A percentile compares a stretch with the other conserved stretches of the same genome.
phyloP scores from a whole-genome alignment of 225 moss, liverwort and hornwort genomes.

The Bryum argenteum region DNA sequence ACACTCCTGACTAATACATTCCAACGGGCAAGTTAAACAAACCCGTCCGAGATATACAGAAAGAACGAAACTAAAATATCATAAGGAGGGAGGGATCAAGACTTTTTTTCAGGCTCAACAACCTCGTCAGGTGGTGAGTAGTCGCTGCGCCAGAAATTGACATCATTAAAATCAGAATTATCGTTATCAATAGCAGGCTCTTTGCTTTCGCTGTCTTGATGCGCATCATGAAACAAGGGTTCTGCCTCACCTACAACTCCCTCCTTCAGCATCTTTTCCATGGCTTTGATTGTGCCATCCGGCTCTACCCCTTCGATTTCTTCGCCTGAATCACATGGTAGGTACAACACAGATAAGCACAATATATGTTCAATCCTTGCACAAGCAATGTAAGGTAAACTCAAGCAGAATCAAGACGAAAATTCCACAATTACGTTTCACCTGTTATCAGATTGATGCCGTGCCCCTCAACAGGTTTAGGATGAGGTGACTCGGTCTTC shows the following conservation, averaged over 20 bases:
- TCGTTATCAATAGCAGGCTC: constrained; percentile 45
- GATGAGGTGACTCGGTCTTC: constrained; percentile 21
- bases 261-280: constrained; percentile 87
- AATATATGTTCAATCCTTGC: neutral
- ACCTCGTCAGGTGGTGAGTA: constrained; percentile 70
- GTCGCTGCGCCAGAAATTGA: constrained; percentile 83
- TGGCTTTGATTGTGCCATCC: constrained; percentile 73
- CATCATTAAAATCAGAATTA: constrained; percentile 75
- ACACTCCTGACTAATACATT: constrained; percentile 41
- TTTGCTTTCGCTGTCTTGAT: constrained; percentile 27
- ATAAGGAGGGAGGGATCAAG: constrained; percentile 27
- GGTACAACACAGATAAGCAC: neutral
- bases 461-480: constrained; percentile 33
- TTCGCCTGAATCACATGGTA: constrained; percentile 34
- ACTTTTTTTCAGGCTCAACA: constrained; percentile 56
- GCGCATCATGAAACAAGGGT: constrained; percentile 59
- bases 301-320: constrained; percentile 76
- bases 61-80: constrained; percentile 46
- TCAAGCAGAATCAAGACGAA: neutral
- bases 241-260: constrained; percentile 87
- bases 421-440: neutral
- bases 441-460: constrained; percentile 54
- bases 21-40: constrained; percentile 21
- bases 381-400: neutral
- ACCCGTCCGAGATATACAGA: constrained; percentile 47